Conservation (phyloP, 352 stramenopile genomes). For the Globisporangium perplexum region DNA sequence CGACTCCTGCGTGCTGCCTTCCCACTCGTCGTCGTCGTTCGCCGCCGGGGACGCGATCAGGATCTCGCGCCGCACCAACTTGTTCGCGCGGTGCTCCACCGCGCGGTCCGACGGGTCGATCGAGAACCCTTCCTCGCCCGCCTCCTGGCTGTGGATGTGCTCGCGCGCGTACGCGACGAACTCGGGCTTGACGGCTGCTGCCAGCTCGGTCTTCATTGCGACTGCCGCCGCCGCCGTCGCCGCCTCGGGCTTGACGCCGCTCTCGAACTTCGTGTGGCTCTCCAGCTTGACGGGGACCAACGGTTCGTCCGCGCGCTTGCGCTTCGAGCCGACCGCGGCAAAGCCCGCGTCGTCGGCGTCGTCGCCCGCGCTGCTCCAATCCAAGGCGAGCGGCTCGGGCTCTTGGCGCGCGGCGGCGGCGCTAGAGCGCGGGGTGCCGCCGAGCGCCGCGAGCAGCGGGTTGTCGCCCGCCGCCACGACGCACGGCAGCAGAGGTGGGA, state of each 20-base stretch:
- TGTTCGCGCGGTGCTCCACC: conserved; percentile 79
- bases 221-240: no score
- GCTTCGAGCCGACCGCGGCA: conserved; percentile 8
- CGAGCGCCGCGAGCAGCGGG: conserved; percentile 52
- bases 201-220: conserved; percentile 15
- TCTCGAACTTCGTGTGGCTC: not conserved
- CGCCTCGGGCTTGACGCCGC: conserved; percentile 9
- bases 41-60: conserved; percentile 74
- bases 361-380: conserved; percentile 6
- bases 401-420: conserved; percentile 21
- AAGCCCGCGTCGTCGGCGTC: conserved; percentile 1
- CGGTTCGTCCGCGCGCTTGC: conserved; percentile 12
- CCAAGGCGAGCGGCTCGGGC: conserved; percentile 39
- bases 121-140: conserved; percentile 75
- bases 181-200: conserved; percentile 15
- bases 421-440: conserved; percentile 42
- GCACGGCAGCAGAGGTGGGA: conserved; percentile 20
- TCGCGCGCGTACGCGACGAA: conserved; percentile 74
- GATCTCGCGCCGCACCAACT: conserved; percentile 80
- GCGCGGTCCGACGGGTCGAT: conserved; percentile 81
- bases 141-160: conserved; percentile 75
- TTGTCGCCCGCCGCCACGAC: conserved; percentile 37
- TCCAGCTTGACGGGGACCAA: not conserved
- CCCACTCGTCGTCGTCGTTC: conserved; percentile 77
- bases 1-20: conserved; percentile 27